Evolutionary conservation across 106 monocot genomes (phyloP).

Genomic region (Agapanthus africanus): DNA sequence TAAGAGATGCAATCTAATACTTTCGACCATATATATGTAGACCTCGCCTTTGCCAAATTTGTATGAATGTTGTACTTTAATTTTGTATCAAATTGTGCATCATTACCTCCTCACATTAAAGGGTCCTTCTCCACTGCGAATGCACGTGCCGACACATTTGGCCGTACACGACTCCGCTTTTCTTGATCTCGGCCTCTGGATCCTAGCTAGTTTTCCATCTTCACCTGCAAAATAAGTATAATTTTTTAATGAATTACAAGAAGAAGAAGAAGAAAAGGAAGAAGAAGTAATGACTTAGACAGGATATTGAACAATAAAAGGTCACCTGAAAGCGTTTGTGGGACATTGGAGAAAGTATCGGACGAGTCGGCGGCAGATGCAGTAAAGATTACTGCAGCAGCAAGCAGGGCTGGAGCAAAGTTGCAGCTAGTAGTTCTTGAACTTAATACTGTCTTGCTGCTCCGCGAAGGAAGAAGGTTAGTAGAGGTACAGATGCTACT

Average conservation of each 20-base stretch:
- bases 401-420: constrained; percentile 34
- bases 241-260: not conserved
- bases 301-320: not conserved
- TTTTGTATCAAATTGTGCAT: no score
- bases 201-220: constrained; percentile 39
- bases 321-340: constrained; percentile 71
- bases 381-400: constrained; percentile 42
- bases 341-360: constrained; percentile 63
- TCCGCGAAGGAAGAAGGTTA: not conserved
- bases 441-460: not conserved
- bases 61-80: no score
- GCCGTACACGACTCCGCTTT: constrained; percentile 66
- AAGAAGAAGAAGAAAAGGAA: not conserved
- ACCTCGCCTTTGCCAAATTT: no score
- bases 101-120: constrained; percentile 69
- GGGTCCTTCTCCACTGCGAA: constrained; percentile 84
- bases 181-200: constrained; percentile 75
- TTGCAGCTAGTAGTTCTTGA: constrained; percentile 5
- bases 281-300: not conserved
- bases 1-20: no score
- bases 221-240: constrained; percentile 42
- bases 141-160: constrained; percentile 86
- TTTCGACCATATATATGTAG: no score
- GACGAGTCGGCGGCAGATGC: constrained; percentile 20
- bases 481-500: not conserved